phyloP scores from a whole-genome alignment of 352 stramenopile genomes.

The Phytophthora vignae region DNA sequence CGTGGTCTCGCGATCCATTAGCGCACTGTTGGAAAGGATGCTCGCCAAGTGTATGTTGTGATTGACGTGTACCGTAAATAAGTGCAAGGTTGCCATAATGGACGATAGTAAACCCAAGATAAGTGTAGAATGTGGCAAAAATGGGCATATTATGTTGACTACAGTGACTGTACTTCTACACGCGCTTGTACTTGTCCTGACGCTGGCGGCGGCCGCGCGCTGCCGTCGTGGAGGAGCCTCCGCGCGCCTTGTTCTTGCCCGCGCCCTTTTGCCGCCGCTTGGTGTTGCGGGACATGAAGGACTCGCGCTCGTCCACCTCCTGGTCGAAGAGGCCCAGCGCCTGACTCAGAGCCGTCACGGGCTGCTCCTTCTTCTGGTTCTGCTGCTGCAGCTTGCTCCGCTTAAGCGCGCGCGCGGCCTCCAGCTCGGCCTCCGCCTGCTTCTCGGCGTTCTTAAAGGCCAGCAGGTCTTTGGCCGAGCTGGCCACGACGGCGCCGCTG shows the following conservation, averaged over 20 bases:
- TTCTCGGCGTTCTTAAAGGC: conserved; percentile 56
- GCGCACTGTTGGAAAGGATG: background rate
- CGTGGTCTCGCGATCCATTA: conserved; percentile 79
- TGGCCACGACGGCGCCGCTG: conserved; percentile 29
- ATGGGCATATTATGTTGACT: background rate
- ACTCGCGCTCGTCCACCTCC: conserved; percentile 49
- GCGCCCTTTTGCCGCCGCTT: conserved; percentile 56
- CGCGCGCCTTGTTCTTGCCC: conserved; percentile 34
- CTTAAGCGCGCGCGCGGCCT: conserved; percentile 37
- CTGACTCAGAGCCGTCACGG: conserved; percentile 62
- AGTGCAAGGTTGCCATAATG: background rate
- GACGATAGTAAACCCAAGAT: conserved; percentile 13
- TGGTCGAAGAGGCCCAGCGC: conserved; percentile 67
- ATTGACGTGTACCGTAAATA: conserved; percentile 1
- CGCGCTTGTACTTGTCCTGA: conserved; percentile 70
- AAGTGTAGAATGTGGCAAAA: conserved; percentile 5
- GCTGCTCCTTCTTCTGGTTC: conserved; percentile 37
- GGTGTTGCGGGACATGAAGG: conserved; percentile 49
- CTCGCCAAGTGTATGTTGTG: conserved; percentile 1
- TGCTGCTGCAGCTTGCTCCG: conserved; percentile 45
- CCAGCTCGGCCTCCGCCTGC: conserved; percentile 40
- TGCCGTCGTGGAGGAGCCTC: conserved; percentile 12
- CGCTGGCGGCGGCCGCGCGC: conserved; percentile 59
- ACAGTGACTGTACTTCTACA: conserved; percentile 42
- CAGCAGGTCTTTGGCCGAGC: conserved; percentile 61